Conservation (phyloP, 352 stramenopile species). For the Pythium phragmiticola region DNA sequence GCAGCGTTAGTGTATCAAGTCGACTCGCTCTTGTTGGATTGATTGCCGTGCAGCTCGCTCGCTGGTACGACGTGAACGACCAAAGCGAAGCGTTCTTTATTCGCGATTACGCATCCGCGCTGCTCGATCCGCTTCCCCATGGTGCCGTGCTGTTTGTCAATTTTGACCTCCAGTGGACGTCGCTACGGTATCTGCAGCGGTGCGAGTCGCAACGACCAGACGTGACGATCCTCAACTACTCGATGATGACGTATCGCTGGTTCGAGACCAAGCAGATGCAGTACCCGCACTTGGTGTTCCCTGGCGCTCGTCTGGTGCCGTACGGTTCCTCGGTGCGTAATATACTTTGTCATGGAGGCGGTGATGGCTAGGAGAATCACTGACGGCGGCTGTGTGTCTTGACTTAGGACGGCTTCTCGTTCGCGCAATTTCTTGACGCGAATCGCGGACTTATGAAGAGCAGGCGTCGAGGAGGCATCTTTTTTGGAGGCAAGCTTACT, state of each 20-base stretch:
- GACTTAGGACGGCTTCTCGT: conserved; percentile 27
- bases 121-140: conserved; percentile 69
- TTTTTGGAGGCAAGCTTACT: conserved; percentile 69
- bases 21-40: not conserved
- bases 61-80: conserved; percentile 29
- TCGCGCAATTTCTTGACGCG: conserved; percentile 28
- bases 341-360: not conserved
- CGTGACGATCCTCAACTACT: conserved; percentile 76
- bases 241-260: conserved; percentile 86
- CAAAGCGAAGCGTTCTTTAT: conserved; percentile 52
- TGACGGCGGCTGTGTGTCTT: not conserved
- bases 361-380: not conserved
- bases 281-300: conserved; percentile 62
- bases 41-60: conserved; percentile 9
- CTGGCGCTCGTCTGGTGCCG: conserved; percentile 25
- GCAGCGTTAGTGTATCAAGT: not conserved
- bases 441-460: conserved; percentile 16
- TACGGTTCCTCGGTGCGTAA: conserved; percentile 19
- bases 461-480: conserved; percentile 35
- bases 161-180: conserved; percentile 88
- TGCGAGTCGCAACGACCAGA: conserved; percentile 64
- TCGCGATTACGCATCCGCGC: conserved; percentile 65
- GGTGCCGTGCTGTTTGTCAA: conserved; percentile 81
- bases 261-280: conserved; percentile 48
- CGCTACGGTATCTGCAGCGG: conserved; percentile 84